Evolutionary conservation across 2,329 filamentous ascomycete genomes (phyloP), one percentile per base, ranked within the genome.

Genomic region (Nigrograna mackinnonii): DNA sequence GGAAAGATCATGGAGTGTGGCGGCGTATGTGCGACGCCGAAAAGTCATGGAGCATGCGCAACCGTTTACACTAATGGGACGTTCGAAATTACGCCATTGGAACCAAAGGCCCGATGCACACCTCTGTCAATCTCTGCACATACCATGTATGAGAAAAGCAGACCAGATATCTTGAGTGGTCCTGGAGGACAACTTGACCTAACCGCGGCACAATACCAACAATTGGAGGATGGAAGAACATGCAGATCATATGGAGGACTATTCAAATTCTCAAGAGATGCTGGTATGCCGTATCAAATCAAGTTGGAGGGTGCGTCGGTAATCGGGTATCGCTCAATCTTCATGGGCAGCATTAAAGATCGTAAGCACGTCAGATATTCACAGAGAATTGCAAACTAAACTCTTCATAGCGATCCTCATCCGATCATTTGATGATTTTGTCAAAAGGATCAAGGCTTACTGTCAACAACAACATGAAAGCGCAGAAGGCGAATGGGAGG

Each of bases 1-100:
- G 79, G 78, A 6, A 80, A 82, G 61, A 75, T 80, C 7, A 67
- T 80, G 59, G 78, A 80, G 48, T 81, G 78, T 16, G 78, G 77
- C 7, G 71, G 50, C 0, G 49, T 67, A 1, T 80, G 77, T 49
- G 71, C 76, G 0, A 55, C 62, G 0, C 78, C 78, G 0, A 81
- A 80, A 43, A 68, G 69, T 0, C 57, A 58, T 3, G 72, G 69
- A 4, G 71, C 69, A 4, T 52, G 72, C 0, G 71, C 74, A 0
- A 74, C 69, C 0, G 48, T 78, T 0, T 72, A 71, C 32, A 19
- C 43, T 2, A 68, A 71, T 13, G 73, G 75, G 0, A 60, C 53
- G 2, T 82, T 81, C 40, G 76, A 80, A 32, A 62, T 81, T 3
- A 52, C 55, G 2, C 76, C 78, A 0, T 52, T 72, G 0, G 60